These are phyloP conservation scores for Brassica nigra DNA, from an alignment of 345 rosid species.

Conservation along the genomic window DNA sequence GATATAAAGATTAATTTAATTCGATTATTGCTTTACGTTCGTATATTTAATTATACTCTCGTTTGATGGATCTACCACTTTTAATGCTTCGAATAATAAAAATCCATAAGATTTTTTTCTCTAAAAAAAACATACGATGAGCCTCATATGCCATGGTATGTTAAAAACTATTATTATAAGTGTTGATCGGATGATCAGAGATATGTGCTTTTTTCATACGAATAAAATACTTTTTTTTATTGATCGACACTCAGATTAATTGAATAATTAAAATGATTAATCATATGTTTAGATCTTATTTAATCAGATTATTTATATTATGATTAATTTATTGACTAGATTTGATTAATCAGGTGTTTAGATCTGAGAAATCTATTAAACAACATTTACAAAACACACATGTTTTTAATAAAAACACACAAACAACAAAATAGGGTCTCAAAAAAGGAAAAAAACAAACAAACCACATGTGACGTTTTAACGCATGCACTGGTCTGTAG, in stretches of 20 bases:
- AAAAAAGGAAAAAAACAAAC: conserved; percentile 7
- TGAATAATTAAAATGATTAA: not conserved
- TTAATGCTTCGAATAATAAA: not conserved
- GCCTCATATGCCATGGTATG: not conserved
- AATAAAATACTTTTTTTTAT: not conserved
- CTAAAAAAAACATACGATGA: no score
- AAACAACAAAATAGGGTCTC: not conserved
- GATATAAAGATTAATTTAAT: not conserved
- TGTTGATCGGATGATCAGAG: not conserved
- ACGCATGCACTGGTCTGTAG: conserved; percentile 15
- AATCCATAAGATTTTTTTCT: not conserved
- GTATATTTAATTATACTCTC: not conserved
- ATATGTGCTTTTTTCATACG: not conserved
- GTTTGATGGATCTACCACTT: conserved; percentile 12
- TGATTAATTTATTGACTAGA: conserved; percentile 6
- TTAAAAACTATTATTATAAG: not conserved
- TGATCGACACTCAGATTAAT: not conserved
- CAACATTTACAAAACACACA: not conserved
- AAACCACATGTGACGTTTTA: conserved; percentile 11
- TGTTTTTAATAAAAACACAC: not conserved
- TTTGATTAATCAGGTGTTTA: not conserved
- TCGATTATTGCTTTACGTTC: not conserved
- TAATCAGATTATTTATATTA: not conserved
- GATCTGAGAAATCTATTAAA: conserved; percentile 17
- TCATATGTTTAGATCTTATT: not conserved